Percentiles rank a stretch among this genome's conserved stretches.
Conservation (phyloP, 306 rosid species). For the Cucumis melo region DNA sequence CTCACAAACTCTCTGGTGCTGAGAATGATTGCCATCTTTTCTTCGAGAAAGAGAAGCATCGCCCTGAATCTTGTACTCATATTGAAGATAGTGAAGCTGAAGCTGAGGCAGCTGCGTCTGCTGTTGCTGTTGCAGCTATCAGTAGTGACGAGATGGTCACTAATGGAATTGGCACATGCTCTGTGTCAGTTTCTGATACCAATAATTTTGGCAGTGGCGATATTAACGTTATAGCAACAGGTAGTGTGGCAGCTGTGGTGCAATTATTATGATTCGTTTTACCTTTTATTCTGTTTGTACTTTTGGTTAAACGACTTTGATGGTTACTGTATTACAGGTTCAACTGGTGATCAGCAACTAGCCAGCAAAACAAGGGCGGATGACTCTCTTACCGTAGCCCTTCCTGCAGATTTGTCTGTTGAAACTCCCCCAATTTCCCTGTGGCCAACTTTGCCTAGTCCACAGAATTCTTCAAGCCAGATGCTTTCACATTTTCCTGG, state of each 20-base stretch:
- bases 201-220: slow-evolving; percentile 39
- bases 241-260: slow-evolving; percentile 13
- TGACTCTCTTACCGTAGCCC: slow-evolving; percentile 71
- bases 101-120: slow-evolving; percentile 98
- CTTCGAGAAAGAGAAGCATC: slow-evolving; percentile 62
- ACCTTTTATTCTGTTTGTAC: not conserved
- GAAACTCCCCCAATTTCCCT: slow-evolving; percentile 77
- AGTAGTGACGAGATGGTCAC: slow-evolving; percentile 72
- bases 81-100: slow-evolving; percentile 79
- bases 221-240: slow-evolving; percentile 49
- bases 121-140: slow-evolving; percentile 94
- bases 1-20: slow-evolving; percentile 44
- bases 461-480: slow-evolving; percentile 65
- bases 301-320: not conserved
- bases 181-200: slow-evolving; percentile 49
- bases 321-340: slow-evolving; percentile 26
- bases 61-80: slow-evolving; percentile 36
- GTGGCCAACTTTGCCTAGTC: slow-evolving; percentile 68
- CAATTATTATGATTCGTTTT: not conserved
- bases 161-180: slow-evolving; percentile 40
- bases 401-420: slow-evolving; percentile 88
- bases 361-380: slow-evolving; percentile 53
- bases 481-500: slow-evolving; percentile 76
- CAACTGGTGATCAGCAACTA: slow-evolving; percentile 46
- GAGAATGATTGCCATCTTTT: slow-evolving; percentile 55